Base-by-base conservation (phyloP, 2,329 filamentous ascomycete species). In the Coleophoma cylindrospora region DNA sequence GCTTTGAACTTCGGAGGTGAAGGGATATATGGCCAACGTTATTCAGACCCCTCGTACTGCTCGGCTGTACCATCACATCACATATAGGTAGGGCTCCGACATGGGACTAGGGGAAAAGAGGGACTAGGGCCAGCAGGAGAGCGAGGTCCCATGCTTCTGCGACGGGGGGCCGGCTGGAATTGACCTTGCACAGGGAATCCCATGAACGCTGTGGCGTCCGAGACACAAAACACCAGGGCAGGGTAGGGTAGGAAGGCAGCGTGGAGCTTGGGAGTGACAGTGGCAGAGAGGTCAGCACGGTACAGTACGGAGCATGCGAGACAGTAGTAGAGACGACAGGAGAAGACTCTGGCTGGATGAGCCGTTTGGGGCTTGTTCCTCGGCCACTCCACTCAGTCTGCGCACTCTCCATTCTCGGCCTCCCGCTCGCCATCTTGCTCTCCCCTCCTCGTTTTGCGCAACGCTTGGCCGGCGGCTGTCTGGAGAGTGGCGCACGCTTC, bases 151-250 rank as follows among this genome's bases (percentile, higher is more conserved):
- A 44, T 27, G 41, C 41, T 44, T 27, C 19, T 44, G 41, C 41
- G 41, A 32, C 19, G 19, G 21, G 17, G 19, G 27, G 41, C 41
- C 41, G 41, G 40, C 19, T 43, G 21, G 40, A 43, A 43, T n/a
- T 43, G 40, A 14, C 17, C 3, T 19, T 9, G 12, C 17, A n/a
- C 17, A 19, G 13, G 21, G 19, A 36, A 45, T 49, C 44, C 54
- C 49, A 56, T 50, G 54, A 49, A 57, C 54, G 54, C 52, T 54
- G 50, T 59, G 55, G 54, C 49, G 58, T 58, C 53, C 53, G 55
- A 61, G 54, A 59, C 57, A 53, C 45, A 15, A 36, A 38, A 34
- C 47, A 37, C 27, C 40, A 43, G 17, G 40, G 21, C 40, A 21
- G 21, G 17, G 14, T 10, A 27, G 40, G 21, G 9, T 4, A 43